A percentile compares a stretch with the other conserved stretches of the same genome.
These are phyloP conservation scores for Cutaneotrichosporon mucoides DNA, from an alignment of 1,284 basidiomycete species.

Conservation along the genomic window DNA sequence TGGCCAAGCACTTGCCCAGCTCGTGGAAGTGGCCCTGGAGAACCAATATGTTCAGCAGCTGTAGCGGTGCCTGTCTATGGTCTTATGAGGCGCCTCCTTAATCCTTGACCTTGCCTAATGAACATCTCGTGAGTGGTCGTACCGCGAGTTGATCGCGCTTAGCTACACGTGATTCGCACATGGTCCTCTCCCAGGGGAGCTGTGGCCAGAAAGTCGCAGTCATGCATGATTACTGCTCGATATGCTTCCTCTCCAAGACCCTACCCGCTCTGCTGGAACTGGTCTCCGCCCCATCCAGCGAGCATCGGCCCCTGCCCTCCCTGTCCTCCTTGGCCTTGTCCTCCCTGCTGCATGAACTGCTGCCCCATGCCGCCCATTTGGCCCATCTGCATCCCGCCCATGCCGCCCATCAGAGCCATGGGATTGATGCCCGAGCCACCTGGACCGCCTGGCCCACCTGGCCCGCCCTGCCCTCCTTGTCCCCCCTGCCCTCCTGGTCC, in stretches of 20 bases:
- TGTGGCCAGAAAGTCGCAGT: too few species aligned
- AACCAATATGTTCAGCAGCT: too few species aligned
- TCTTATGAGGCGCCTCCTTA: too few species aligned
- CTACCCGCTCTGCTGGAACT: slow-evolving; percentile 1
- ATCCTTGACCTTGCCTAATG: too few species aligned
- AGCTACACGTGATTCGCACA: too few species aligned
- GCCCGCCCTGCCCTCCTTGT: neutral
- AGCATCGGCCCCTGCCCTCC: neutral
- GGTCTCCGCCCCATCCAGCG: neutral
- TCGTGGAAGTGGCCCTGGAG: too few species aligned
- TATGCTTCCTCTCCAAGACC: neutral
- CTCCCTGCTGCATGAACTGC: neutral
- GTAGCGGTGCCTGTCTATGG: too few species aligned
- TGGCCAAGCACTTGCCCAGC: too few species aligned
- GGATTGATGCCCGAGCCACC: neutral
- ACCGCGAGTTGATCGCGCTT: too few species aligned
- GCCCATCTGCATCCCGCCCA: slow-evolving; percentile 2
- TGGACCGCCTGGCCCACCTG: neutral
- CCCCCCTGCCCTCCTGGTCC: neutral
- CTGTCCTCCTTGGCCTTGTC: neutral
- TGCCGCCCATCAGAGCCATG: neutral
- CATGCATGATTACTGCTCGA: too few species aligned
- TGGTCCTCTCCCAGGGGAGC: too few species aligned
- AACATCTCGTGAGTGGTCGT: too few species aligned
- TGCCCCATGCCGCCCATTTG: neutral